Evolutionary conservation across 2,329 filamentous ascomycete genomes (phyloP).

Genomic region (Ophiocordyceps polyrhachis-furcata): DNA sequence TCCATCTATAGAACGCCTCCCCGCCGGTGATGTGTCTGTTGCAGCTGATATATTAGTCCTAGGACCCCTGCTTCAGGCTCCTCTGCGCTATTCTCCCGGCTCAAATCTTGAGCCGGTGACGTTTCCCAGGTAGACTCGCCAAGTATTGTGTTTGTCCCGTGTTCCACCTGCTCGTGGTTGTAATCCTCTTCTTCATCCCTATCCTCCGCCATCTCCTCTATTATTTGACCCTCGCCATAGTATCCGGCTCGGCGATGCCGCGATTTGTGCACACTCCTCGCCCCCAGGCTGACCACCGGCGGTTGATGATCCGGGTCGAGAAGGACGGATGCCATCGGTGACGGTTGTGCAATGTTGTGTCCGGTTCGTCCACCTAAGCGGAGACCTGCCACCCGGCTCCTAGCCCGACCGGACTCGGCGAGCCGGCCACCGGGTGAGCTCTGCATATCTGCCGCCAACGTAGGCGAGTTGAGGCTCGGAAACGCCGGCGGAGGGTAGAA

Average conservation of each 20-base stretch:
- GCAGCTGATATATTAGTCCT: constrained; percentile 38
- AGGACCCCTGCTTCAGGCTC: constrained; percentile 35
- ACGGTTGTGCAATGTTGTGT: constrained; percentile 28
- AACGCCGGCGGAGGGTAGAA: constrained; percentile 64
- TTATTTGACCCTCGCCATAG: constrained; percentile 29
- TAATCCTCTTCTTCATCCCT: constrained; percentile 27
- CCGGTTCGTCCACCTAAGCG: constrained; percentile 10
- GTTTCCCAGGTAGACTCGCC: constrained; percentile 44
- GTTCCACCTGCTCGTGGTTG: constrained; percentile 32
- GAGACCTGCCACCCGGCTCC: constrained; percentile 19
- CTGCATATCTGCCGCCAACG: constrained; percentile 35
- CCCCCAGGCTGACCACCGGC: constrained; percentile 21
- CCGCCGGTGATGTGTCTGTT: constrained; percentile 33
- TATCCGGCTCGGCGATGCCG: constrained; percentile 26
- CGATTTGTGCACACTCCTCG: constrained; percentile 26
- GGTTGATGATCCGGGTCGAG: constrained; percentile 63
- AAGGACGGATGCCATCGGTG: constrained; percentile 54
- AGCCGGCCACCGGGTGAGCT: constrained; percentile 22
- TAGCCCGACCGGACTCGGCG: constrained; percentile 24
- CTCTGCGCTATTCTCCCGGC: constrained; percentile 31
- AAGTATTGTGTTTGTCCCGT: constrained; percentile 18
- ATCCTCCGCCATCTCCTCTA: constrained; percentile 36
- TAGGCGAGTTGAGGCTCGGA: constrained; percentile 49
- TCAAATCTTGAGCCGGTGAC: constrained; percentile 30
- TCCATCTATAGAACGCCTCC: constrained; percentile 18